These are phyloP conservation scores for Linanthus parryae DNA, from an alignment of 148 eudicot genomes.

Conservation along the genomic window DNA sequence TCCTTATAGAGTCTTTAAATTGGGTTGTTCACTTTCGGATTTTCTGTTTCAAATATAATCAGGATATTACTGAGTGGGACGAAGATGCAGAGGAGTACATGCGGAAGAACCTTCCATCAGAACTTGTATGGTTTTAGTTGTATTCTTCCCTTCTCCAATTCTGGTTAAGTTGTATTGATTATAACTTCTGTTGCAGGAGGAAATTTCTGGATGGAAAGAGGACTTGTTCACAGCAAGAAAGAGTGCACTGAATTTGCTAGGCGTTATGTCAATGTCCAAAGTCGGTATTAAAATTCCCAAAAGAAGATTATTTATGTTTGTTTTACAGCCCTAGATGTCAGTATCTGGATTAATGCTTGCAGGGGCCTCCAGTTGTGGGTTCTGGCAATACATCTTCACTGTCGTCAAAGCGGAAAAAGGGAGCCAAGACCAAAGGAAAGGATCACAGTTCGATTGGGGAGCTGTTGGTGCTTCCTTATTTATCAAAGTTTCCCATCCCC, in stretches of 20 bases:
- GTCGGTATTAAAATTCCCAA: conserved; percentile 23
- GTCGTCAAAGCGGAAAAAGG: conserved; percentile 68
- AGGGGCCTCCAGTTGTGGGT: conserved; percentile 64
- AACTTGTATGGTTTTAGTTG: conserved; percentile 35
- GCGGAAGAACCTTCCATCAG: conserved; percentile 75
- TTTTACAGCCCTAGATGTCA: no score
- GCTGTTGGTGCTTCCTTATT: conserved; percentile 66
- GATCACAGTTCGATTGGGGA: conserved; percentile 60
- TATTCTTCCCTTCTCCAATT: neutral
- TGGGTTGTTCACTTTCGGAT: conserved; percentile 4
- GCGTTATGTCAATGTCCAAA: conserved; percentile 77
- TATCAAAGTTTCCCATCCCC: conserved; percentile 69
- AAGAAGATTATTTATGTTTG: conserved; percentile 2
- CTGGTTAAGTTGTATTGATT: conserved; percentile 3
- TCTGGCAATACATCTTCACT: conserved; percentile 25
- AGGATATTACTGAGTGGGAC: conserved; percentile 80
- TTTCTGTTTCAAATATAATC: conserved; percentile 14
- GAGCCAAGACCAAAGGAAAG: conserved; percentile 61
- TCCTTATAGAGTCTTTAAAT: no score
- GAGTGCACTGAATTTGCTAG: conserved; percentile 77
- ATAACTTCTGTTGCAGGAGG: conserved; percentile 41
- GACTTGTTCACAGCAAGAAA: conserved; percentile 69
- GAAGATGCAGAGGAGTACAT: conserved; percentile 78
- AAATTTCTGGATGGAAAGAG: conserved; percentile 71
- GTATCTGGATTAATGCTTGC: no score